Percentiles rank a stretch among this genome's conserved stretches.
Conservation (phyloP, 768 basidiomycete genomes). For the Arthromyces matolae region DNA sequence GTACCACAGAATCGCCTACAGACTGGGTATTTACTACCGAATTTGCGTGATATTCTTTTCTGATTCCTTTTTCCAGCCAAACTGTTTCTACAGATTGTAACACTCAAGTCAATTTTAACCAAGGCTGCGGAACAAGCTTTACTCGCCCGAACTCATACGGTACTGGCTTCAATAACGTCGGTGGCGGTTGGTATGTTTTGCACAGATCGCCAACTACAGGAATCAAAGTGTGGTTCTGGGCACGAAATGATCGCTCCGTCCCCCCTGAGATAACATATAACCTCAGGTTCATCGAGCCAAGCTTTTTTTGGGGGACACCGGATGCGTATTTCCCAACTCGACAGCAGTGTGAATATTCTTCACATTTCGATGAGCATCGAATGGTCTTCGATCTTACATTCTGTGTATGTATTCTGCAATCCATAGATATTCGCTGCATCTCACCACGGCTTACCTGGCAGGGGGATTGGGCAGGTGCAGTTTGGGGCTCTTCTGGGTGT, state of each 20-base stretch:
- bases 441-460: constrained; percentile 18
- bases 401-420: constrained; percentile 41
- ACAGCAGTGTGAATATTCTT: constrained; percentile 45
- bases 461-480: constrained; percentile 52
- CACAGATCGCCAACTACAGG: constrained; percentile 36
- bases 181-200: constrained; percentile 64
- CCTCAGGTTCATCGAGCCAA: constrained; percentile 15
- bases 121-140: constrained; percentile 57
- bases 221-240: constrained; percentile 63
- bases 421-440: neutral
- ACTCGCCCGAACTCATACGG: constrained; percentile 41
- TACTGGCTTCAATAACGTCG: constrained; percentile 40
- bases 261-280: constrained; percentile 37
- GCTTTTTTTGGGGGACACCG: constrained; percentile 36
- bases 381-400: constrained; percentile 61
- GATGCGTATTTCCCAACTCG: constrained; percentile 43
- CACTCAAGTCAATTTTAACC: constrained; percentile 46
- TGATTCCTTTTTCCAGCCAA: constrained; percentile 24
- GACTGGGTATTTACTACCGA: constrained; percentile 38
- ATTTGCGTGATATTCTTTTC: neutral
- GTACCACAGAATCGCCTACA: constrained; percentile 41
- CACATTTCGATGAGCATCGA: constrained; percentile 49
- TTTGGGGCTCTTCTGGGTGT: constrained; percentile 39
- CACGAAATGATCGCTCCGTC: constrained; percentile 39
- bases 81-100: constrained; percentile 47